Evolutionary conservation across 177 flowering plant genomes (phyloP), one percentile per base, ranked within the genome.

Genomic region (Vitis hybrid): DNA sequence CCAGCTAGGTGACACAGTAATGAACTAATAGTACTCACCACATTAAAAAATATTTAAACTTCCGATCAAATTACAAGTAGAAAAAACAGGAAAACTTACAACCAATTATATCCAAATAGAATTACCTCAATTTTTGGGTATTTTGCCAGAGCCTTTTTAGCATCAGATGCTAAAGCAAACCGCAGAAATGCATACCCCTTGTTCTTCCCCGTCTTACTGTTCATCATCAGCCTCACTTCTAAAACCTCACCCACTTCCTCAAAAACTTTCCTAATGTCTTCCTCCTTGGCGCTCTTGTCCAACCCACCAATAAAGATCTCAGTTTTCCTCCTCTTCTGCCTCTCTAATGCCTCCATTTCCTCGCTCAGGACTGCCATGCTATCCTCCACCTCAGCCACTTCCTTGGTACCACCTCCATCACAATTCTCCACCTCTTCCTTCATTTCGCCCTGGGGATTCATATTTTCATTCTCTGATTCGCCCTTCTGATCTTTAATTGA

Each of bases 251-350:
- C 86, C 32, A 67, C 77, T 57, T 75, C 78, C 65, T 70, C 81
- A 51, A 83, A 81, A 23, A 71, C 76, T 57, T 77, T 81, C 70
- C 75, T 74, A 10, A 83, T 52, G 67, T 83, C 86, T n/a, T 75
- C 84, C 74, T 79, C 86, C 62, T 64, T 79, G 5, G 82, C 70
- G 32, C 74, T 75, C 69, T 71, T 77, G 65, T 81, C 84, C 75
- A 83, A 74, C 14, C 84, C 84, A 49, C 86, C 86, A 60, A 81
- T 63, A 51, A 81, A 83, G 60, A 83, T 65, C 75, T 83, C 84
- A 0, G 78, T 78, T 49, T 52, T 71, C 69, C 80, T 72, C 71
- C 81, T 75, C 76, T 55, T 79, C 10, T 59, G 57, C 60, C 82
- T 62, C 77, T 81, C 86, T 17, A 81, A 56, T 21, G 81, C 79